Conservation (phyloP, 768 basidiomycete species). For the Candolleomyces aberdarensis region DNA sequence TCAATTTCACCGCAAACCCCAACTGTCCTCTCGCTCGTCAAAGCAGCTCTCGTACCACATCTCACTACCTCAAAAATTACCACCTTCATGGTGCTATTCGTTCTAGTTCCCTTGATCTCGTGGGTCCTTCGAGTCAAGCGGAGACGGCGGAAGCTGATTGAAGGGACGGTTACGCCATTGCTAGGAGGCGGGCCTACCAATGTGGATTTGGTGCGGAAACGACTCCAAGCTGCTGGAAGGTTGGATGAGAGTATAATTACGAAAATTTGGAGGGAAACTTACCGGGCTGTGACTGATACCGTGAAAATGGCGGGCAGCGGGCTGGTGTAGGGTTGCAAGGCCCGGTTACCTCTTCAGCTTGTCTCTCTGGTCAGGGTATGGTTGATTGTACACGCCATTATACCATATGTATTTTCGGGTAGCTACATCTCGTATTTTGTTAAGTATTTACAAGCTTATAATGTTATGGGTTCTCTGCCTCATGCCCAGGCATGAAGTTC, state of each 20-base stretch:
- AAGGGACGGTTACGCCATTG: conserved; percentile 13
- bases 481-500: no score
- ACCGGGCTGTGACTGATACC: conserved; percentile 59
- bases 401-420: no score
- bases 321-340: conserved; percentile 41
- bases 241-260: conserved; percentile 32
- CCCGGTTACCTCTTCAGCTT: no score
- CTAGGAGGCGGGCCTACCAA: conserved; percentile 23
- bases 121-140: conserved; percentile 52
- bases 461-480: no score
- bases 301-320: conserved; percentile 77
- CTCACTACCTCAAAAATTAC: conserved; percentile 46
- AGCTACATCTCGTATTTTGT: no score
- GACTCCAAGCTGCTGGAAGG: conserved; percentile 43
- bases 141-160: conserved; percentile 28
- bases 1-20: conserved; percentile 19
- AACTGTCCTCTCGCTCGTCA: conserved; percentile 38
- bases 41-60: conserved; percentile 46
- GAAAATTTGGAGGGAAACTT: conserved; percentile 48
- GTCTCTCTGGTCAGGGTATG: no score
- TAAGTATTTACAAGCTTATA: no score
- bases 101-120: conserved; percentile 43
- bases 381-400: no score
- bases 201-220: conserved; percentile 56
- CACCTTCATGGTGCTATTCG: conserved; percentile 45